phyloP scores from a whole-genome alignment of 768 basidiomycete species.

The Suillus discolor region DNA sequence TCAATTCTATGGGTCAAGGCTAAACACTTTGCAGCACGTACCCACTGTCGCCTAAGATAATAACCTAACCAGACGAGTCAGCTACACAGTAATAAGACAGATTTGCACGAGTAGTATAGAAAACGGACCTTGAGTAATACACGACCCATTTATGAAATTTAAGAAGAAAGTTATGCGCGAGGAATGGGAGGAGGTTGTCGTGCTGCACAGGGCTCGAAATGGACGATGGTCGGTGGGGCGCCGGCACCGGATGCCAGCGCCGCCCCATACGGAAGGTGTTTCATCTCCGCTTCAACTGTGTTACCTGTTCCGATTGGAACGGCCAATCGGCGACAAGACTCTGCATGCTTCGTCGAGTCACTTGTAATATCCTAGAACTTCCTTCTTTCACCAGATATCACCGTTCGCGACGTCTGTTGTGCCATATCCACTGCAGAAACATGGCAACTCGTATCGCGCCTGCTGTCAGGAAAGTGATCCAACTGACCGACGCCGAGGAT shows the following conservation, averaged over 20 bases:
- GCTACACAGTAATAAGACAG: background rate
- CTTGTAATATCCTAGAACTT: constrained; percentile 2
- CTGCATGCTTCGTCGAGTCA: constrained; percentile 5
- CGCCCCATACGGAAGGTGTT: constrained; percentile 23
- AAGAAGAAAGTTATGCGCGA: background rate
- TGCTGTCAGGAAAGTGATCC: constrained; percentile 40
- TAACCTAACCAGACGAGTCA: constrained; percentile 63
- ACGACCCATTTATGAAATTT: constrained; percentile 64
- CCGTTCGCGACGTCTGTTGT: constrained; percentile 7
- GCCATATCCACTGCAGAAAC: constrained; percentile 14
- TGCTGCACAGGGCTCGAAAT: constrained; percentile 15
- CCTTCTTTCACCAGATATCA: background rate
- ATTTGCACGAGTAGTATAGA: background rate
- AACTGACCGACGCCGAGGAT: constrained; percentile 68
- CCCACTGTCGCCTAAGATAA: constrained; percentile 98
- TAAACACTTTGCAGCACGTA: constrained; percentile 42
- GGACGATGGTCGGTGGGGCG: constrained; percentile 20
- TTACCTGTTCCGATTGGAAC: background rate
- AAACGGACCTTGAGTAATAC: constrained; percentile 77
- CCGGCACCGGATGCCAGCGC: constrained; percentile 16
- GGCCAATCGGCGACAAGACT: background rate
- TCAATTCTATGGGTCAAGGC: constrained; percentile 7
- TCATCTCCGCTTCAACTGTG: constrained; percentile 27
- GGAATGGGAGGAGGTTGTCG: background rate
- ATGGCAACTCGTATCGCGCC: constrained; percentile 38